These are phyloP conservation scores for Micractinium sp. DNA, from an alignment of 139 green algal species.

Conservation along the genomic window DNA sequence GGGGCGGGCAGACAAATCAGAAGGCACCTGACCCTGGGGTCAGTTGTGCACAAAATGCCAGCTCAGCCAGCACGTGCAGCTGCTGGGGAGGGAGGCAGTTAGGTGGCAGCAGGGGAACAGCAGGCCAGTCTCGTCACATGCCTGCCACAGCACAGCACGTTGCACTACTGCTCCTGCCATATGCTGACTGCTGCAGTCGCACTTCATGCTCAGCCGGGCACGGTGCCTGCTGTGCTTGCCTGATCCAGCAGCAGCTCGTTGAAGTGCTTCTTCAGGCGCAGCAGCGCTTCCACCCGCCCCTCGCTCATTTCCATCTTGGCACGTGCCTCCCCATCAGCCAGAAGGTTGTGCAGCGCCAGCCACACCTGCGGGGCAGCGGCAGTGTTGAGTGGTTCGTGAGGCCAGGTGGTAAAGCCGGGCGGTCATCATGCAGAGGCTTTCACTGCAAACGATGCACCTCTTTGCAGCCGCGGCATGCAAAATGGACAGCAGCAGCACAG, in stretches of 20 bases:
- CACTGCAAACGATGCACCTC: not conserved
- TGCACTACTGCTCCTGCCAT: too few species aligned
- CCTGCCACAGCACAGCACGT: not conserved
- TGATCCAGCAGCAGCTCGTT: slow-evolving; percentile 91
- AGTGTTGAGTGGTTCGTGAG: too few species aligned
- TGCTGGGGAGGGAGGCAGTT: slow-evolving; percentile 61
- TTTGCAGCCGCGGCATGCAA: not conserved
- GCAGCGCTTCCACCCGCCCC: slow-evolving; percentile 70
- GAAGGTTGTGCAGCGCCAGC: slow-evolving; percentile 86
- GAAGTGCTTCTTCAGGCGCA: slow-evolving; percentile 73
- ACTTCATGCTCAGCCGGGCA: not conserved
- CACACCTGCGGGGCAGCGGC: slow-evolving; percentile 72
- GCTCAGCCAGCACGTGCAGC: slow-evolving; percentile 77
- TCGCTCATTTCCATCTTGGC: slow-evolving; percentile 77
- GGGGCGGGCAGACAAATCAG: not conserved
- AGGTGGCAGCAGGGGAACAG: not conserved
- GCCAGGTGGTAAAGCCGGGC: not conserved
- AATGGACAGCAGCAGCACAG: not conserved
- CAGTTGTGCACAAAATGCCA: slow-evolving; percentile 53
- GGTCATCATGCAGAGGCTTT: not conserved
- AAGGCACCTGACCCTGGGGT: too few species aligned
- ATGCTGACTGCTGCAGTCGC: not conserved
- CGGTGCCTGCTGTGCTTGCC: not conserved
- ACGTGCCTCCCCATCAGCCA: slow-evolving; percentile 75
- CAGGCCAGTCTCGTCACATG: not conserved